Base-by-base conservation (phyloP, 2,329 filamentous ascomycete species). In the Blastomyces percursus region DNA sequence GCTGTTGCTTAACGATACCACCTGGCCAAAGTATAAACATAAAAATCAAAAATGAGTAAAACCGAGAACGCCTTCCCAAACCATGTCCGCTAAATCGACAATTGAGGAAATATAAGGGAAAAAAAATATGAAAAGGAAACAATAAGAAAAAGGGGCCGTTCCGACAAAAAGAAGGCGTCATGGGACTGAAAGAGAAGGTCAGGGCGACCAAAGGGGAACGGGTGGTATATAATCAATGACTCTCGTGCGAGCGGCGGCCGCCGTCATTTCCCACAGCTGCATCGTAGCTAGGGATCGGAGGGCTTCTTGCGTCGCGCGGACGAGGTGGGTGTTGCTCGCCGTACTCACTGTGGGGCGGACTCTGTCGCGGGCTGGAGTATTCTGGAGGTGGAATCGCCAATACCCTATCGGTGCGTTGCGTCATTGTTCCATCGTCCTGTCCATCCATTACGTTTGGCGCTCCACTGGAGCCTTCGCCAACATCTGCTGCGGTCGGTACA, bases 241-340 rank as follows among this genome's bases (percentile, higher is more conserved):
- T 16, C 11, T 54, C 46, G n/a, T 16, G 24, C 27, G 6, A 14
- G 16, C 7, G 16, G 19, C 6, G 14, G 16, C 7, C 44, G 5
- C 35, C 16, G 46, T 21, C n/a, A 51, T 77, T 74, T 58, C 75
- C 75, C 62, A 91, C 80, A 1, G 89, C 90, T 64, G 90, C 89
- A 72, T 86, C 89, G 72, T 95, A 95, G 69, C 85, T 92, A 1
- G 90, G 90, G 66, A 94, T 91, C 0, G 90, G 89, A 30, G 89
- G 87, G 75, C 66, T 80, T 71, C 71, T 71, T 1, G 84, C 84
- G 55, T 54, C 44, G 21, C 59, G 60, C 5, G 12, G 48, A 38
- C n/a, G 35, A 38, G 32, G 35, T 58, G 27, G 40, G 35, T 27
- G 2, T 24, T 21, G 57, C 16, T 50, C 62, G 56, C 56, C 56